These are phyloP conservation scores for Fagus sylvatica DNA, from an alignment of 306 rosid genomes.

Conservation along the genomic window DNA sequence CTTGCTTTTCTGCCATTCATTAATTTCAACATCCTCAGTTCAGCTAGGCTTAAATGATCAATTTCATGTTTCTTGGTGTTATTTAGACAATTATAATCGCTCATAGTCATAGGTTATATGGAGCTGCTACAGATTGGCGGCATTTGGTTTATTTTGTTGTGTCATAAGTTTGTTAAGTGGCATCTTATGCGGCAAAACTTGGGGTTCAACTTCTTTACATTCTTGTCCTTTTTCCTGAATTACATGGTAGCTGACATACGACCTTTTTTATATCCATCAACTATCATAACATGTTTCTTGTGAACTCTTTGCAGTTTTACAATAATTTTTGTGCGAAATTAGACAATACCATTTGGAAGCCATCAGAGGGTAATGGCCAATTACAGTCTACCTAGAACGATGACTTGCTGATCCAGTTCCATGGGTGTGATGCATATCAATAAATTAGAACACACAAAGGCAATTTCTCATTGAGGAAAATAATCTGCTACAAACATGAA, in stretches of 20 bases:
- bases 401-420: constrained; percentile 47
- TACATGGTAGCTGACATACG: not conserved
- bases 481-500: not conserved
- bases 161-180: not conserved
- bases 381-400: constrained; percentile 44
- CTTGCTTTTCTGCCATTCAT: not conserved
- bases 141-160: not conserved
- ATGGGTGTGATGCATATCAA: constrained; percentile 37
- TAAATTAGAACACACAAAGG: constrained; percentile 6
- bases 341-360: constrained; percentile 68
- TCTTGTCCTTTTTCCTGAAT: not conserved
- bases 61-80: not conserved
- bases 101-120: not conserved
- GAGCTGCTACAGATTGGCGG: not conserved
- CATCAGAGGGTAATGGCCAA: constrained; percentile 38
- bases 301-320: constrained; percentile 63
- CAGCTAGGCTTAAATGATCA: not conserved
- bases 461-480: not conserved
- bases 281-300: constrained; percentile 5
- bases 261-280: not conserved
- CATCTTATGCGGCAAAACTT: not conserved
- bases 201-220: not conserved
- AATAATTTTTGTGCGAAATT: constrained; percentile 60
- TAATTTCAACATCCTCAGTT: not conserved
- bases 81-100: not conserved